These are phyloP conservation scores for Penicillium sp. DNA, from an alignment of 2,329 filamentous ascomycete genomes.

Conservation along the genomic window DNA sequence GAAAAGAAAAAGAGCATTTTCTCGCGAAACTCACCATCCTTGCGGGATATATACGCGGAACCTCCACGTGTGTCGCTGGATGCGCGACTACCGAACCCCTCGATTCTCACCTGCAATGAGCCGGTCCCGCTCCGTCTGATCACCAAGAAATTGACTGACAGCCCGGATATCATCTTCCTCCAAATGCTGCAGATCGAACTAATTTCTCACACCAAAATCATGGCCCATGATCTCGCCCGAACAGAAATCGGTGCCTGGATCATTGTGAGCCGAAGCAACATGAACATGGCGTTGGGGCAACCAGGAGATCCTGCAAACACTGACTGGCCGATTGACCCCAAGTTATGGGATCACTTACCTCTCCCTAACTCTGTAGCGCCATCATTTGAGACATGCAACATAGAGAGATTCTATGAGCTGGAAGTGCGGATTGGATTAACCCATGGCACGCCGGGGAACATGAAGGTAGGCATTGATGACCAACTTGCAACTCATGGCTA, in stretches of 20 bases:
- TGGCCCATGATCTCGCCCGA: conserved; percentile 67
- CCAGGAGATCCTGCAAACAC: conserved; percentile 54
- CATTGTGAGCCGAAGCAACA: conserved; percentile 63
- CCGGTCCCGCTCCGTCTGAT: conserved; percentile 75
- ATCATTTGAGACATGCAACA: conserved; percentile 82
- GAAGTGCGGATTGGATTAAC: conserved; percentile 73
- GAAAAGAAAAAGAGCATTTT: conserved; percentile 58
- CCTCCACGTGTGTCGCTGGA: conserved; percentile 65
- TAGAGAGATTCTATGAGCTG: conserved; percentile 73
- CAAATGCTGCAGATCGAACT: conserved; percentile 76
- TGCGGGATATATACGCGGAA: conserved; percentile 30
- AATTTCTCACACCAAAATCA: conserved; percentile 70
- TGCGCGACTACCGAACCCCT: conserved; percentile 76
- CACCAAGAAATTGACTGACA: conserved; percentile 66
- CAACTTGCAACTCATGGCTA: neutral
- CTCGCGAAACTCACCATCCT: conserved; percentile 35
- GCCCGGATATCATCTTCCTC: conserved; percentile 65
- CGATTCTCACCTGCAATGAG: conserved; percentile 83
- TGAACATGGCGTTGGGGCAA: conserved; percentile 64
- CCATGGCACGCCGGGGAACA: conserved; percentile 57
- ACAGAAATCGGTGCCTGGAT: conserved; percentile 70
- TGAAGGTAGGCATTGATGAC: too few species aligned
- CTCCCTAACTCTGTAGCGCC: conserved; percentile 84
- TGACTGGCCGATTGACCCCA: conserved; percentile 63
- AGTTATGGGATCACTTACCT: conserved; percentile 64